Conservation (phyloP, 1,284 basidiomycete species). For the Tilletia caries region DNA sequence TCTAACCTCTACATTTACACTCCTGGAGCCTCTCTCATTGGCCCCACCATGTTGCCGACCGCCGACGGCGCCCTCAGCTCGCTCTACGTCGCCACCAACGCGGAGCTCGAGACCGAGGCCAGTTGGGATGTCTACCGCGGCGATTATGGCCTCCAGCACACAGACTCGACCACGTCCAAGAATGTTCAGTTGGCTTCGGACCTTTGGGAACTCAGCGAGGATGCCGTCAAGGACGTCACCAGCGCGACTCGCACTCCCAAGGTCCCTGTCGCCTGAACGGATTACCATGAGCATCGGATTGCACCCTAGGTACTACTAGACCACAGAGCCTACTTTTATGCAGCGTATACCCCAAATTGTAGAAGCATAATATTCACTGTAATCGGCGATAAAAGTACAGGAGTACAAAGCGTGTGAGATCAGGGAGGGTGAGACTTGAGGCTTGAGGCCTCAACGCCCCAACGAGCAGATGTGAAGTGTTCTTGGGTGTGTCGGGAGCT, state of each 20-base stretch:
- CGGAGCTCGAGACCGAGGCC: slow-evolving; percentile 19
- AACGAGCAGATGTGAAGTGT: too few relatives aligned
- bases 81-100: slow-evolving; percentile 20
- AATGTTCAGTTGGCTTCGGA: slow-evolving; percentile 6
- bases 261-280: not conserved
- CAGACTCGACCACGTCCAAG: not conserved
- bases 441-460: too few relatives aligned
- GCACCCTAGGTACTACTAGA: too few relatives aligned
- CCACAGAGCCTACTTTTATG: too few relatives aligned
- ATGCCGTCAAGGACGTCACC: not conserved
- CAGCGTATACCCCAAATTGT: too few relatives aligned
- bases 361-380: too few relatives aligned
- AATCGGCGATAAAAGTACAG: too few relatives aligned
- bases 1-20: slow-evolving; percentile 20
- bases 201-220: slow-evolving; percentile 19
- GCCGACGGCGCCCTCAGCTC: slow-evolving; percentile 20
- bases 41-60: slow-evolving; percentile 1
- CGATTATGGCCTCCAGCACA: not conserved
- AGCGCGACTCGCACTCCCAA: not conserved
- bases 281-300: too few relatives aligned
- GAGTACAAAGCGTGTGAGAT: too few relatives aligned
- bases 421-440: too few relatives aligned
- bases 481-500: too few relatives aligned
- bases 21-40: slow-evolving; percentile 11
- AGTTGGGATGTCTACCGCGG: slow-evolving; percentile 19